Percentiles rank a stretch among this genome's conserved stretches.
Evolutionary conservation across 2,329 filamentous ascomycete species (phyloP).

Genomic region (Colletotrichum tanaceti): DNA sequence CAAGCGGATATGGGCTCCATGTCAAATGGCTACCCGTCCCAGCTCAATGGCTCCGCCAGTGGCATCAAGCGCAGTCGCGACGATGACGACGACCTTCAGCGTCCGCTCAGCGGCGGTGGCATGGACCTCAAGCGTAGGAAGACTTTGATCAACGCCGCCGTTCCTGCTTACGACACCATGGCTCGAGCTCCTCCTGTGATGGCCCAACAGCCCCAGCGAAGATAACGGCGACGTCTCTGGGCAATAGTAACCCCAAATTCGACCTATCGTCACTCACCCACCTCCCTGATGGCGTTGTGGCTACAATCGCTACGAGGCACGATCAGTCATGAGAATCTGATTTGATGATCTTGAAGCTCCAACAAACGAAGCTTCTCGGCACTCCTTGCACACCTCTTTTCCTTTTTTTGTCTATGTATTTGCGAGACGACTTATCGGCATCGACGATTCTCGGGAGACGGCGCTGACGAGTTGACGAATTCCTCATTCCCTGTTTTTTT

Average conservation of each 20-base stretch:
- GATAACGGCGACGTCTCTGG: slow-evolving; percentile 46
- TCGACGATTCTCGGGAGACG: slow-evolving; percentile 45
- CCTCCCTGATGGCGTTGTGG: slow-evolving; percentile 32
- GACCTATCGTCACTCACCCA: slow-evolving; percentile 25
- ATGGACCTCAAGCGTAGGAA: slow-evolving; percentile 82
- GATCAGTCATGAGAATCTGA: slow-evolving; percentile 29
- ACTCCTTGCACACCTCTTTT: slow-evolving; percentile 36
- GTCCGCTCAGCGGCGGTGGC: slow-evolving; percentile 70
- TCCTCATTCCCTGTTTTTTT: slow-evolving; percentile 49
- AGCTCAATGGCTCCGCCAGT: slow-evolving; percentile 71
- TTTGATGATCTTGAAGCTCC: slow-evolving; percentile 29
- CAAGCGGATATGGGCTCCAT: slow-evolving; percentile 70
- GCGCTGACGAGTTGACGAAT: slow-evolving; percentile 54
- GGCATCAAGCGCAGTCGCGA: slow-evolving; percentile 62
- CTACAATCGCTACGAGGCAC: slow-evolving; percentile 29
- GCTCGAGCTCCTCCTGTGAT: slow-evolving; percentile 61
- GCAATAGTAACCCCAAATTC: slow-evolving; percentile 4
- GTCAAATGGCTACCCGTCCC: slow-evolving; percentile 72
- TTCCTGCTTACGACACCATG: slow-evolving; percentile 64
- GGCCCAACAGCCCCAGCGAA: slow-evolving; percentile 52
- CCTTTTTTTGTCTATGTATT: slow-evolving; percentile 46
- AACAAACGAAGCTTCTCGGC: slow-evolving; percentile 25
- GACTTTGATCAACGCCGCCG: slow-evolving; percentile 73
- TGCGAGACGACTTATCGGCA: slow-evolving; percentile 47
- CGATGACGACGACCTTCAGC: slow-evolving; percentile 70